Conservation (phyloP, 805 yeast species). For the Metschnikowia amazonensis region DNA sequence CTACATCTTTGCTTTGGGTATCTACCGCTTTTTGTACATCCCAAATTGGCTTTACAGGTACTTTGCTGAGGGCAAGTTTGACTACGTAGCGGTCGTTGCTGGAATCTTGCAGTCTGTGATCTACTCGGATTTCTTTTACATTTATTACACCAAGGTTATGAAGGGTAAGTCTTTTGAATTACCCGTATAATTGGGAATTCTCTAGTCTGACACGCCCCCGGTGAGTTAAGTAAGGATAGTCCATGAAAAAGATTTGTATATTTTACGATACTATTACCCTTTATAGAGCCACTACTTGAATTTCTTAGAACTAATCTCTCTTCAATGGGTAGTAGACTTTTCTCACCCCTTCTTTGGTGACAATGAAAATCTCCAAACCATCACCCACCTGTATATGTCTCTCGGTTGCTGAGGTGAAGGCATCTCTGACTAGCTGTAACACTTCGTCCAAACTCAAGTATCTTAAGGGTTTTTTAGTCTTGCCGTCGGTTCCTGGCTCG, state of each 20-base stretch:
- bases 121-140: slow-evolving; percentile 93
- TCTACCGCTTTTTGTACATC: slow-evolving; percentile 83
- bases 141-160: slow-evolving; percentile 76
- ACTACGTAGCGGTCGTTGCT: slow-evolving; percentile 66
- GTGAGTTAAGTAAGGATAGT: neutral
- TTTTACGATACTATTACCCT: neutral
- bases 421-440: slow-evolving; percentile 82
- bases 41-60: slow-evolving; percentile 95
- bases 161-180: slow-evolving; percentile 73
- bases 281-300: neutral
- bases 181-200: slow-evolving; percentile 41
- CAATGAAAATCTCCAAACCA: slow-evolving; percentile 84
- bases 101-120: slow-evolving; percentile 83
- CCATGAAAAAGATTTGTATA: neutral
- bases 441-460: slow-evolving; percentile 81
- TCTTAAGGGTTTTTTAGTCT: slow-evolving; percentile 53
- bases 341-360: slow-evolving; percentile 89
- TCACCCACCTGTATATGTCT: slow-evolving; percentile 99
- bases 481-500: slow-evolving; percentile 74
- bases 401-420: slow-evolving; percentile 94
- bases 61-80: slow-evolving; percentile 57
- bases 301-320: slow-evolving; percentile 54
- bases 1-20: slow-evolving; percentile 89
- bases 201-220: neutral
- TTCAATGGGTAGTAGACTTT: slow-evolving; percentile 81